Percentiles rank a stretch among this genome's conserved stretches.
Conservation (phyloP, 108 stramenopile genomes). For the Cyclotella sp. region DNA sequence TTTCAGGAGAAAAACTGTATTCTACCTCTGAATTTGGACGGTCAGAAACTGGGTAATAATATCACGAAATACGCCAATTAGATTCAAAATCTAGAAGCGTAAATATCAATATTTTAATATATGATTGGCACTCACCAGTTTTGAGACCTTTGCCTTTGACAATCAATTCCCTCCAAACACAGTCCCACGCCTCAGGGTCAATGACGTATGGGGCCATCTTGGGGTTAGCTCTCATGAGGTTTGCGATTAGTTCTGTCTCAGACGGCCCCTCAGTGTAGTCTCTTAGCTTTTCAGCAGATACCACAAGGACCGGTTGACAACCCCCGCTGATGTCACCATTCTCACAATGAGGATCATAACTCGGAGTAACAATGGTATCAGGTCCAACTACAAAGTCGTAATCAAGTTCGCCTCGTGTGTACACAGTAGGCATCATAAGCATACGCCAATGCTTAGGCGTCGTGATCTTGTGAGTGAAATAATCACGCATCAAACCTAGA, state of each 20-base stretch:
- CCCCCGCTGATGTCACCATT: slow-evolving; percentile 33
- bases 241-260: slow-evolving; percentile 33
- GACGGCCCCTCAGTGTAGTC: slow-evolving; percentile 21
- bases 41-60: background rate
- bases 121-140: background rate
- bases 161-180: slow-evolving; percentile 49
- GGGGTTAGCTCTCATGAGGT: slow-evolving; percentile 8
- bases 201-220: slow-evolving; percentile 38
- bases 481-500: slow-evolving; percentile 30
- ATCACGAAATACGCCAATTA: background rate
- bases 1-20: slow-evolving; percentile 15
- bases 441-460: slow-evolving; percentile 39
- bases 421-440: slow-evolving; percentile 34
- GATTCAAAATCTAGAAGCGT: background rate
- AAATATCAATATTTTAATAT: background rate
- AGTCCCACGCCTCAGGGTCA: slow-evolving; percentile 43
- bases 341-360: slow-evolving; percentile 49
- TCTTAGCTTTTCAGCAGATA: slow-evolving; percentile 44
- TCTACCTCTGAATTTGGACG: background rate
- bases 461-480: slow-evolving; percentile 43
- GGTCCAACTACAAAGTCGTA: slow-evolving; percentile 36
- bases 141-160: slow-evolving; percentile 33
- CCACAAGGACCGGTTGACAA: slow-evolving; percentile 47
- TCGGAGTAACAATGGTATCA: slow-evolving; percentile 27
- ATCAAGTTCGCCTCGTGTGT: slow-evolving; percentile 31